Evolutionary conservation across 1,284 basidiomycete species (phyloP).

Genomic region (Leccinum idahoense): DNA sequence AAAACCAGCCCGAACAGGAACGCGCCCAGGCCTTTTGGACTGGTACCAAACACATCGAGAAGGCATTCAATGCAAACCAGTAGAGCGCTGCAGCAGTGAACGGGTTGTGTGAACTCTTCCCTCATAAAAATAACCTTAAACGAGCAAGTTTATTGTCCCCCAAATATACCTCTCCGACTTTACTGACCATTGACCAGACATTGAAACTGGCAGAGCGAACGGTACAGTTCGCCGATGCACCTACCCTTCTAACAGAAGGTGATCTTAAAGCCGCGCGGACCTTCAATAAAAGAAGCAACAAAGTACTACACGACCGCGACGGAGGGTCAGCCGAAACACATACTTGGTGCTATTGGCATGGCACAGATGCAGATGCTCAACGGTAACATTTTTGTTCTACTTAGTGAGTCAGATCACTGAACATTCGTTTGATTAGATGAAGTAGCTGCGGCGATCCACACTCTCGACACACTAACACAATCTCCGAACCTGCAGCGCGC

Average conservation of each 20-base stretch:
- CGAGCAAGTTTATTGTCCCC: conserved; percentile 34
- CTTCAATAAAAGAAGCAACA: too few relatives aligned
- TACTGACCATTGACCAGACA: conserved; percentile 42
- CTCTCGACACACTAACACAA: too few relatives aligned
- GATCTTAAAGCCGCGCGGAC: conserved; percentile 59
- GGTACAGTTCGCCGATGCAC: conserved; percentile 45
- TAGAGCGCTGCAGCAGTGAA: conserved; percentile 74
- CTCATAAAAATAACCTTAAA: conserved; percentile 54
- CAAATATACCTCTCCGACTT: neutral
- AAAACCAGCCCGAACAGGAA: conserved; percentile 52
- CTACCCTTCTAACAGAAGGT: conserved; percentile 71
- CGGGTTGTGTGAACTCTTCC: conserved; percentile 69
- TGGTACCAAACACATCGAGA: conserved; percentile 70
- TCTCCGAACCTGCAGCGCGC: too few relatives aligned
- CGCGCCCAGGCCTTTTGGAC: conserved; percentile 49
- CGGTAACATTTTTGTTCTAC: too few relatives aligned
- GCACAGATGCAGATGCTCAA: too few relatives aligned
- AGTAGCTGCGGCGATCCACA: too few relatives aligned
- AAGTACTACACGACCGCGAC: too few relatives aligned
- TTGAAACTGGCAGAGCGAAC: conserved; percentile 89
- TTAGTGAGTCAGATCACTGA: too few relatives aligned
- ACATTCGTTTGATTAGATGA: too few relatives aligned
- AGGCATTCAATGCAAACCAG: conserved; percentile 73
- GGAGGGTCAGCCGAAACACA: too few relatives aligned
- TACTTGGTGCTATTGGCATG: too few relatives aligned